These are phyloP conservation scores for Rhizopogon vesiculosus DNA, from an alignment of 768 basidiomycete species.

Conservation along the genomic window DNA sequence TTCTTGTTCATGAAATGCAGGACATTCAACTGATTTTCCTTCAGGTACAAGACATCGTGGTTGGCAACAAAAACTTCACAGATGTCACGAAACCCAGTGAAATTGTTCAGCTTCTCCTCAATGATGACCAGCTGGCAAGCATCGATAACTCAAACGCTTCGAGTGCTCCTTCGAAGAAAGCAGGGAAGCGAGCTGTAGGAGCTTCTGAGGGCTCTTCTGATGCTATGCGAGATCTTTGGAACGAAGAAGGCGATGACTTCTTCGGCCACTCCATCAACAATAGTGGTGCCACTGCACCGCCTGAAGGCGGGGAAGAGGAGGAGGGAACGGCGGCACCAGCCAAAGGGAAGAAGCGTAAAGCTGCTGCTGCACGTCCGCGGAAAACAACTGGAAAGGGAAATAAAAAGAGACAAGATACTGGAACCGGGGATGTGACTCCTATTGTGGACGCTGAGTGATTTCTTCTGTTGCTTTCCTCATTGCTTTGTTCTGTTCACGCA, in stretches of 20 bases:
- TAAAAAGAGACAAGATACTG: constrained; percentile 25
- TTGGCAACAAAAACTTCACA: constrained; percentile 93
- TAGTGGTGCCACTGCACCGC: constrained; percentile 6
- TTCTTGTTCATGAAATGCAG: background rate
- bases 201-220: constrained; percentile 27
- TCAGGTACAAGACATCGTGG: constrained; percentile 98
- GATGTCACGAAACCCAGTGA: constrained; percentile 94
- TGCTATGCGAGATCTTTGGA: constrained; percentile 66
- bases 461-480: constrained; percentile 9
- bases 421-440: constrained; percentile 17
- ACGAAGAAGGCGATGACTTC: constrained; percentile 85
- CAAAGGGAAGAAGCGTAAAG: constrained; percentile 31
- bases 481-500: constrained; percentile 7
- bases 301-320: constrained; percentile 28
- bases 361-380: constrained; percentile 20
- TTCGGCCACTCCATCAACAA: constrained; percentile 54
- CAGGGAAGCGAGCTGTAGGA: constrained; percentile 31
- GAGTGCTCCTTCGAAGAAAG: constrained; percentile 30
- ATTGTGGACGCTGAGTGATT: constrained; percentile 24
- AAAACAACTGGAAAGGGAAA: constrained; percentile 27
- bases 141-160: constrained; percentile 45
- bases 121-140: constrained; percentile 87
- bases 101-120: constrained; percentile 90
- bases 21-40: constrained; percentile 1
- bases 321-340: constrained; percentile 16